Conservation (phyloP, 2,329 filamentous ascomycete genomes). For the Tothia fuscella region DNA sequence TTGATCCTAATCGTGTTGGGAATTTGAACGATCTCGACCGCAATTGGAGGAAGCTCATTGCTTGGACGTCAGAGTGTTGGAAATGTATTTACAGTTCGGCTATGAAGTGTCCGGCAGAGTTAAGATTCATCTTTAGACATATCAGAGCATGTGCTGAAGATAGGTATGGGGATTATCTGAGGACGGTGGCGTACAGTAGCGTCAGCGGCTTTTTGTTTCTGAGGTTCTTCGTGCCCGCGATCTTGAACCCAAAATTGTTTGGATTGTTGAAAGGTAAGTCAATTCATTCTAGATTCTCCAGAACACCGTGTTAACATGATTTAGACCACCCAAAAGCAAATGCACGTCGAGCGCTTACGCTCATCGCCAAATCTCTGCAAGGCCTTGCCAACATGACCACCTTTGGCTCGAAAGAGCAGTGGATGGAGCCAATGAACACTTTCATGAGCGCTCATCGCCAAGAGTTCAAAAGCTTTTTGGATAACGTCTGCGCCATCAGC, state of each 20-base stretch:
- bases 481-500: constrained; percentile 73
- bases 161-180: constrained; percentile 82
- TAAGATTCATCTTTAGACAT: constrained; percentile 79
- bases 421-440: constrained; percentile 97
- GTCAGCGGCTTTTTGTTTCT: constrained; percentile 92
- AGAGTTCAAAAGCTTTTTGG: constrained; percentile 77
- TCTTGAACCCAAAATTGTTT: constrained; percentile 88
- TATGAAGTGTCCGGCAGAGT: constrained; percentile 62
- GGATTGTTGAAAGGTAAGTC: constrained; percentile 59
- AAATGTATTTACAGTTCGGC: constrained; percentile 67
- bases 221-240: constrained; percentile 91
- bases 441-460: constrained; percentile 67
- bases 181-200: constrained; percentile 83
- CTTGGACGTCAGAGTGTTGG: constrained; percentile 75
- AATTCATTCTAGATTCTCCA: not conserved
- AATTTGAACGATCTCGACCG: constrained; percentile 60
- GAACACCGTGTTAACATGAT: constrained; percentile 15
- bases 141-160: constrained; percentile 88
- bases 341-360: constrained; percentile 76
- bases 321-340: constrained; percentile 69
- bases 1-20: constrained; percentile 71
- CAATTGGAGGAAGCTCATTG: constrained; percentile 70
- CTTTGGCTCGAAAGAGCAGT: constrained; percentile 91
- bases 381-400: constrained; percentile 81
- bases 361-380: constrained; percentile 87